phyloP scores from a whole-genome alignment of 495 filamentous ascomycete genomes.

The Trichodelitschia bisporula region DNA sequence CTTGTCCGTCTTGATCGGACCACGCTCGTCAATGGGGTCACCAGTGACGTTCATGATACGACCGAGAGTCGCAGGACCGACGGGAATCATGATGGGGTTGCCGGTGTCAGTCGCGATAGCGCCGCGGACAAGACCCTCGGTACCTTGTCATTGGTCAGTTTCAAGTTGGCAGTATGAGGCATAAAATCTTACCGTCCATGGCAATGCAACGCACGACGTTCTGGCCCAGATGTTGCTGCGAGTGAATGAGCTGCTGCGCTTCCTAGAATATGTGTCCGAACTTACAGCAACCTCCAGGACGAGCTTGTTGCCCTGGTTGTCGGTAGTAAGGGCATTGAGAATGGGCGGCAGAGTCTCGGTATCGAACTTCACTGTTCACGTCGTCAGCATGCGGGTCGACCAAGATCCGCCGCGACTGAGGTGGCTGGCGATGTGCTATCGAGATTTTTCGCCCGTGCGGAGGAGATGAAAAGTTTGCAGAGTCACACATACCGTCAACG shows the following conservation, averaged over 20 bases:
- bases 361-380: slow-evolving; percentile 70
- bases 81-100: slow-evolving; percentile 86
- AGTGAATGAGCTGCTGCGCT: too few relatives aligned
- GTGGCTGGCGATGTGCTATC: too few relatives aligned
- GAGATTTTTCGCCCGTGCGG: too few relatives aligned
- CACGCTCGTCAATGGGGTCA: slow-evolving; percentile 98
- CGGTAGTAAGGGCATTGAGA: slow-evolving; percentile 84
- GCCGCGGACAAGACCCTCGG: slow-evolving; percentile 94
- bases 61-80: slow-evolving; percentile 82
- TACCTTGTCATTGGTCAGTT: slow-evolving; percentile 32
- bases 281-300: slow-evolving; percentile 92
- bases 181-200: slow-evolving; percentile 69
- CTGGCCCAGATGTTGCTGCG: slow-evolving; percentile 96
- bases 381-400: too few relatives aligned
- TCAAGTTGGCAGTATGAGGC: slow-evolving; percentile 3
- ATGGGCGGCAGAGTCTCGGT: slow-evolving; percentile 83
- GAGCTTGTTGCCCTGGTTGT: slow-evolving; percentile 83
- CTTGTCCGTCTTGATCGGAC: slow-evolving; percentile 83
- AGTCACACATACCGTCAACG: slow-evolving; percentile 49
- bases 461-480: too few relatives aligned
- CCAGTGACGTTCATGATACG: slow-evolving; percentile 99
- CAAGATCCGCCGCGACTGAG: too few relatives aligned
- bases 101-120: slow-evolving; percentile 66
- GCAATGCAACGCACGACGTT: slow-evolving; percentile 99
- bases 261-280: too few relatives aligned